Evolutionary conservation across 192 early-diverging fungal species (phyloP), one percentile per base, ranked within the genome.

Genomic region (Backusella psychrophila): DNA sequence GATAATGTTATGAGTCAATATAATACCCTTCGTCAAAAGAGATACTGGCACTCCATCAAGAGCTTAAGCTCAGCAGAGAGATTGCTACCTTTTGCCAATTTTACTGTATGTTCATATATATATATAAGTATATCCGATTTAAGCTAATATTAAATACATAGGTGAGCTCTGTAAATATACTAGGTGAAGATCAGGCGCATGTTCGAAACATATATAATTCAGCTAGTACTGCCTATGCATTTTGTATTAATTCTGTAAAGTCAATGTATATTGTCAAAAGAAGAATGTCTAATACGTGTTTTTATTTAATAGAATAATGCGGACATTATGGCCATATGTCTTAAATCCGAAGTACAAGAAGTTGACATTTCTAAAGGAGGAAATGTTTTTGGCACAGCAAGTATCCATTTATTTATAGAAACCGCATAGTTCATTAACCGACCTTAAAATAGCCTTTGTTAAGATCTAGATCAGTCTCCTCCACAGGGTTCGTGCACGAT

Each of bases 321-420:
- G 1, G 88, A 92, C 44, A 76, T 85, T 4, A 82, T 94, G 26
- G 94, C 90, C 11, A 82, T 94, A 6, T 92, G 87, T 44, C 89
- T 90, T 2, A 85, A 89, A 70, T 84, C 85, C 1, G 88, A 87
- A 36, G 89, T 95, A 59, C 83, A 84, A 29, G 94, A 95, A 81
- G 82, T 95, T 73, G 93, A 95, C 72, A 66, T 93, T 9, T 85
- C 81, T 12, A 81, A 82, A 56, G 85, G 87, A 3, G 68, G 80
- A 36, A 72, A 80, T 17, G 17, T 6, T 1, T 86, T 80, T 39
- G 80, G 81, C 69, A 63, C 78, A 59, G 88, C 84, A 71, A 73
- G 74, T 39, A 41, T 66, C 4, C 9, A 8, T 34, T 14, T 8
- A 70, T 79, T 42, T 83, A 82, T n/a, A 49, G 46, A 44, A 44